Base-by-base conservation (phyloP, 2,329 filamentous ascomycete species). In the Stachybotrys chlorohalonatus region DNA sequence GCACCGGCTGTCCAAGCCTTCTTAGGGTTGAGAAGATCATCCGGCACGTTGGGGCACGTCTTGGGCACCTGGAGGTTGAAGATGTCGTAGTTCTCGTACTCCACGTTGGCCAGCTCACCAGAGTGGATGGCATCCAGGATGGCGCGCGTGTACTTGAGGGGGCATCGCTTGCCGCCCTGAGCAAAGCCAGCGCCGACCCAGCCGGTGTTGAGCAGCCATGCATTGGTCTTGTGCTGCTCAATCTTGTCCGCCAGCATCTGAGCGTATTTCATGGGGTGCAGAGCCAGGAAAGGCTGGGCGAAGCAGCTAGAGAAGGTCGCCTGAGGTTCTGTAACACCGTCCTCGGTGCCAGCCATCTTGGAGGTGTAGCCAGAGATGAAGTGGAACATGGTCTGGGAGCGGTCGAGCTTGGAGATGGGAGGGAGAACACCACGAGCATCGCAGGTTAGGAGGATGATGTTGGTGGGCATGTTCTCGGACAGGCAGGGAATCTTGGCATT, bases 291-390 rank as follows among this genome's bases (percentile, higher is more conserved):
- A 59, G 94, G 94, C 78, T 99, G 94, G 55, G 94, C 94, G 76
- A 99, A 99, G 85, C 94, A 99, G 53, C 92, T 95, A 31, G 92
- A 97, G 85, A 99, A 99, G 67, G 94, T 99, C 30, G 94, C 94
- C 77, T 97, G 90, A 61, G 94, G 94, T 78, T 99, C 94, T 9
- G 89, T 95, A 61, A 99, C 85, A 68, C 94, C 94, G 62, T 96
- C 90, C 78, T 99, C 94, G 39, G 94, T 99, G 68, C 94, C 94
- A 61, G 94, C 94, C 94, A 99, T 99, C 86, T 99, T 99, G 70
- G 93, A 97, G 60, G 94, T 99, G 83, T 99, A 99, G 65, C 94
- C 94, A 16, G 90, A 95, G 76, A 99, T 99, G 85, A 99, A 99
- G 83, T 99, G 94, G 87, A 97, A 99, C 93, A 99, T 97, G 73